Percentiles rank a stretch among this genome's conserved stretches.
Evolutionary conservation across 805 yeast genomes (phyloP).

Genomic region (Candida lessepsii): DNA sequence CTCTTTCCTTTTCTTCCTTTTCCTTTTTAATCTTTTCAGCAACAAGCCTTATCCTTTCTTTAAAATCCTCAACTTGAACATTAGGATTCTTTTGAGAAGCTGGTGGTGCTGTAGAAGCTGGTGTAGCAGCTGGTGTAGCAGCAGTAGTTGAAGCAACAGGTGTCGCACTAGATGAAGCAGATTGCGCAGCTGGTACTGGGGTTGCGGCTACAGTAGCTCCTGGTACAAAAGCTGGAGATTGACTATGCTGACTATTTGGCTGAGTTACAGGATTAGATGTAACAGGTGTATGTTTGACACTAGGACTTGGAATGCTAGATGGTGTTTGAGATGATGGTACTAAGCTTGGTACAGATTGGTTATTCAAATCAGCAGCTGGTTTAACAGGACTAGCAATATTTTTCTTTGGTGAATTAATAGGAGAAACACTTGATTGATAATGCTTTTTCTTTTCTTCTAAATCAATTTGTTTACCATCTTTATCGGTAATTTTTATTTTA

Average conservation of each 20-base stretch:
- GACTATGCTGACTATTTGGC: conserved; percentile 7
- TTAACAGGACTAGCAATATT: conserved; percentile 19
- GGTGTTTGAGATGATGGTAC: conserved; percentile 9
- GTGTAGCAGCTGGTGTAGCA: not conserved
- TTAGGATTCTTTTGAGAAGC: too few species aligned
- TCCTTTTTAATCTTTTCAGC: conserved; percentile 12
- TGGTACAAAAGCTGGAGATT: conserved; percentile 4
- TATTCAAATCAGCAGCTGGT: not conserved
- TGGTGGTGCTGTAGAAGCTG: conserved; percentile 8
- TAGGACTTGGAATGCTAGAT: conserved; percentile 6
- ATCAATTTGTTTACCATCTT: conserved; percentile 42
- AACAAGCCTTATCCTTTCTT: conserved; percentile 10
- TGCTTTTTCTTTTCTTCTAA: conserved; percentile 41
- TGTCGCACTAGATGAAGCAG: not conserved
- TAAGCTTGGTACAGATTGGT: conserved; percentile 6
- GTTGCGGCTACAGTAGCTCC: conserved; percentile 17
- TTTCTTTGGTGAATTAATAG: conserved; percentile 28
- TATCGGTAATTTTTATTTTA: conserved; percentile 40
- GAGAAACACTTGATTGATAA: conserved; percentile 26
- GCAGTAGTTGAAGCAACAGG: conserved; percentile 11
- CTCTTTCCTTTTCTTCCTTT: conserved; percentile 7
- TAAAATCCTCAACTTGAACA: conserved; percentile 15
- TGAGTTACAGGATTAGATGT: conserved; percentile 4
- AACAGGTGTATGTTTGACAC: not conserved
- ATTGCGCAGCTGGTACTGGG: conserved; percentile 10